Base-by-base conservation (phyloP, 1,284 basidiomycete species). In the Apiotrichum porosum region DNA sequence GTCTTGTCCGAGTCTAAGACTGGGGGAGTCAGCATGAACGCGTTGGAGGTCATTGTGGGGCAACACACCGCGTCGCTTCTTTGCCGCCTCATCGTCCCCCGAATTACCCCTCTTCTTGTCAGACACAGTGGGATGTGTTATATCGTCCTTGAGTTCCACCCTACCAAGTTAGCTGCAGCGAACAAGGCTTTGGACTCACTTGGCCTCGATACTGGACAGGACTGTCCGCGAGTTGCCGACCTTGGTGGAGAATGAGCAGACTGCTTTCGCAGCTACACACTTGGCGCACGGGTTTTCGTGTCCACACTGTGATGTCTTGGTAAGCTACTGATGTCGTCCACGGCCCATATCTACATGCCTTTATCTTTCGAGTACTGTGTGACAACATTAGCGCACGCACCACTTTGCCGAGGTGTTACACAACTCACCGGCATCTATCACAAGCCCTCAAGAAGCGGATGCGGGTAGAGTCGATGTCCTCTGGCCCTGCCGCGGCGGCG, bases 401-500 rank as follows among this genome's bases (percentile, higher is more conserved):
- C n/a, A 28, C 26, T 6, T 12, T 28, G 26, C 32, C 14, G 14
- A n/a, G 32, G 32, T 33, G 15, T 17, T 14, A 31, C 12, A 9
- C 17, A 18, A 37, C 51, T 44, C 23, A 52, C 51, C 51, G 37
- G 23, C 51, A 52, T n/a, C 51, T 23, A 32, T 52, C 51, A 21
- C 51, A 52, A 1, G 51, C 51, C 9, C 51, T 37, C 15, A 52
- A 42, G 19, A 52, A 52, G n/a, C 51, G 51, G 14, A 52, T 47
- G 10, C 51, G 42, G 1, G 31, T 24, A n/a, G n/a, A n/a, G n/a
- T n/a, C n/a, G n/a, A n/a, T n/a, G n/a, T n/a, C n/a, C n/a, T n/a
- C n/a, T n/a, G n/a, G n/a, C n/a, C n/a, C n/a, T n/a, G n/a, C n/a
- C n/a, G n/a, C n/a, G n/a, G n/a, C n/a, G n/a, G n/a, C n/a, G n/a